Evolutionary conservation across 163 green algal species (phyloP), one percentile per base, ranked within the genome.

Genomic region (Prototheca wickerhamii): DNA sequence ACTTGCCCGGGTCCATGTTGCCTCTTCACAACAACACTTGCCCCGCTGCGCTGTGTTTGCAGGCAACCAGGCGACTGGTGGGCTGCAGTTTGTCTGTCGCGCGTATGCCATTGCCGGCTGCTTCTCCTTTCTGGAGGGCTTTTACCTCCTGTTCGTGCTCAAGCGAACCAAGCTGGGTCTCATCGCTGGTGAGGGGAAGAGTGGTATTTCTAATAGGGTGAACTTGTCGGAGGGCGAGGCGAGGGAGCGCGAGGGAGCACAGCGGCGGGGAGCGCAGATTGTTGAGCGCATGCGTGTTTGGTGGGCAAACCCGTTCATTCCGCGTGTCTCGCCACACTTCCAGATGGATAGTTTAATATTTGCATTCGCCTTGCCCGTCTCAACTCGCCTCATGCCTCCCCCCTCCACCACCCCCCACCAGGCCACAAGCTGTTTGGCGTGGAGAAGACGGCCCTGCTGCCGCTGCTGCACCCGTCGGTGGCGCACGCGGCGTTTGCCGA

Each of bases 101-200:
- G 85, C 84, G 23, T 75, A 82, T 52, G 89, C 79, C n/a, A 75
- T 96, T 30, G 71, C 92, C 31, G 91, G 90, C 32, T 95, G 85
- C 77, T 85, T 95, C 54, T 71, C 74, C 12, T 91, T 96, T 59
- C 81, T 93, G n/a, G 82, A 91, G 65, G 78, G 78, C 10, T 89
- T 87, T 75, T 96, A 96, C 74, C 78, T 97, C 51, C 76, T 97
- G 54, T 62, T 96, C 30, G 70, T 95, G 21, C 92, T 86, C 0
- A 80, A 85, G 40, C 54, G 76, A 0, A 61, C 82, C 17, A 77
- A 74, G 30, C 61, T 77, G 18, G 77, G 82, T 21, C 72, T 54
- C 31, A 69, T 86, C 1, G n/a, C n/a, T 33, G 60, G 60, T 67
- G 59, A 6, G 58, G 6, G 20, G 52, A 15, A 10, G 12, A 15